phyloP scores from a whole-genome alignment of 2,329 filamentous ascomycete genomes.

The Didymella pomorum region DNA sequence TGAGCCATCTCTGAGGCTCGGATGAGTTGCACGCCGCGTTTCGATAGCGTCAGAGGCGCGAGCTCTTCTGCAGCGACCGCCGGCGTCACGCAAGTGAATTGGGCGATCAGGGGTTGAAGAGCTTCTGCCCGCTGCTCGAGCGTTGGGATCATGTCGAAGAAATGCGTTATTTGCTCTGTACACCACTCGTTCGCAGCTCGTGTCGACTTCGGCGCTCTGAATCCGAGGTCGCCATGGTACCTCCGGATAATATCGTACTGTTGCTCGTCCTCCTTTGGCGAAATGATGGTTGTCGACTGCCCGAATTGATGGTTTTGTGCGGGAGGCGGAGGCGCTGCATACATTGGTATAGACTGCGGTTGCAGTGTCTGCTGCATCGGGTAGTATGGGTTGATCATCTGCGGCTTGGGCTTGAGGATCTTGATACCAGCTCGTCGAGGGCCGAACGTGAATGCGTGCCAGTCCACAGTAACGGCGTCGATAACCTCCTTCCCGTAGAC shows the following conservation, averaged over 20 bases:
- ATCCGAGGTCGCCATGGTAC: slow-evolving; percentile 41
- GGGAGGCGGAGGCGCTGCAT: slow-evolving; percentile 15
- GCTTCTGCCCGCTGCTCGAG: slow-evolving; percentile 75
- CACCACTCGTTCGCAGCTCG: slow-evolving; percentile 68
- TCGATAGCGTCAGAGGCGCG: slow-evolving; percentile 68
- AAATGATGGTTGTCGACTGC: slow-evolving; percentile 33
- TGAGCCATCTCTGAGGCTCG: slow-evolving; percentile 63
- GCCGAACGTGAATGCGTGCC: slow-evolving; percentile 46
- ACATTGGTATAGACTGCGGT: slow-evolving; percentile 8
- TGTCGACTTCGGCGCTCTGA: slow-evolving; percentile 40
- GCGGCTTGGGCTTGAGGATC: slow-evolving; percentile 24
- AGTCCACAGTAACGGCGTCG: slow-evolving; percentile 72
- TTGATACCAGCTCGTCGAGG: slow-evolving; percentile 52
- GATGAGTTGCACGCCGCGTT: slow-evolving; percentile 64
- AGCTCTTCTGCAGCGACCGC: slow-evolving; percentile 84
- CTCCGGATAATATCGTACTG: slow-evolving; percentile 55
- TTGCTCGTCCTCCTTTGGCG: slow-evolving; percentile 24
- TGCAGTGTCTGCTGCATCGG: slow-evolving; percentile 17
- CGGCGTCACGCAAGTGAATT: slow-evolving; percentile 92
- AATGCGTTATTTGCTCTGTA: slow-evolving; percentile 70
- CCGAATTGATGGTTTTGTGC: slow-evolving; percentile 28
- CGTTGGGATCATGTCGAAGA: slow-evolving; percentile 75
- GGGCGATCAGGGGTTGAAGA: slow-evolving; percentile 78
- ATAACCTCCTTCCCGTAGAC: slow-evolving; percentile 83
- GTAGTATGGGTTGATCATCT: slow-evolving; percentile 15